Evolutionary conservation across 1,284 basidiomycete genomes (phyloP), one percentile per base, ranked within the genome.

Genomic region (Vanrija sp.): DNA sequence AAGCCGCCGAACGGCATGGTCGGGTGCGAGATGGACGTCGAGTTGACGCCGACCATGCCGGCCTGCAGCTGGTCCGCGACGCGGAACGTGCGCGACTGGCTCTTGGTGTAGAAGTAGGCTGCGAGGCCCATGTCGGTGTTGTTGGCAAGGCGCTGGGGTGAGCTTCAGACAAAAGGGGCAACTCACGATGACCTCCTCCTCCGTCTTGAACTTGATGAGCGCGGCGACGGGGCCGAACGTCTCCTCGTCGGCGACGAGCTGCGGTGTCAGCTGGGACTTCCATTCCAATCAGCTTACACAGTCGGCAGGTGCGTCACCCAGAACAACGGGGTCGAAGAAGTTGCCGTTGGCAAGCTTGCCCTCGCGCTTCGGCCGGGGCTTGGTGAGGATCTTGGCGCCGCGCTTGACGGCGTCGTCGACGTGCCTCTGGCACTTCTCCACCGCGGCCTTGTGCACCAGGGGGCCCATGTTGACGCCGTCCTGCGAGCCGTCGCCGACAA

Each of bases 41-140:
- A 89, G 75, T 94, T 94, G 56, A 64, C 59, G 14, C 64, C 73
- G 46, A 72, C 89, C 90, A 96, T 47, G 46, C 55, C 49, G 47
- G 44, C 36, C 57, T 97, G 89, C 46, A 97, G 80, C 58, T 82
- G 85, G 77, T 95, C 93, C 20, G 89, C 90, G n/a, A 95, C 89
- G 46, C 93, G 82, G 89, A 89, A 96, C 45, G 89, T 86, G 24
- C 92, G 80, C 0, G 86, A 85, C 6, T 95, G 80, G 71, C 96
- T 91, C 52, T 86, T 78, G 38, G 89, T 89, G 77, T 83, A 95
- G 78, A 95, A 90, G 72, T 94, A 94, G 49, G 89, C 89, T 6
- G 92, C 90, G 15, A 98, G 80, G 0, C 94, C 94, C 42, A 88
- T 84, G 25, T 87, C 82, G 0, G 86, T 82, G 62, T 84, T 78